phyloP scores from a whole-genome alignment of 805 yeast species.

The Metschnikowia peoriensis region DNA sequence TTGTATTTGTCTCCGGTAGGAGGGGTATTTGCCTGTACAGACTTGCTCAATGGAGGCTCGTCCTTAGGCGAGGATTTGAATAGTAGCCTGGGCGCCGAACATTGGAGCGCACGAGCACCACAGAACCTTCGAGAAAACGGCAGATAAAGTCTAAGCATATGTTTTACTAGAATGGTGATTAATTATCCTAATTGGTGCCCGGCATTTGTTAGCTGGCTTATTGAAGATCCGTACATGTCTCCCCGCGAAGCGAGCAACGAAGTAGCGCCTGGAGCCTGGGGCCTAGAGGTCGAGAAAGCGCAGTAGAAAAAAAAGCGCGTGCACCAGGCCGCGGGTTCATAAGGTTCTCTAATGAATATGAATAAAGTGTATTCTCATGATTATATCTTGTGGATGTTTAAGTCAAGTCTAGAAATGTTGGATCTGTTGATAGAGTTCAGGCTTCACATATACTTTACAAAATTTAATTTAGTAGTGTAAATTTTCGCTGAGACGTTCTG shows the following conservation, averaged over 20 bases:
- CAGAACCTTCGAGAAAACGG: background rate
- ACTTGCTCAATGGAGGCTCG: conserved; percentile 5
- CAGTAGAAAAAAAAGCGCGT: no score
- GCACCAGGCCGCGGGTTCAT: no score
- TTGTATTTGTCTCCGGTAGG: conserved; percentile 1
- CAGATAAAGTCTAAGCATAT: conserved; percentile 2
- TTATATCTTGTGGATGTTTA: no score
- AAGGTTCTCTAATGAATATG: no score
- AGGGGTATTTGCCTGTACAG: conserved; percentile 1
- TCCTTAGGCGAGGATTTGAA: conserved; percentile 2
- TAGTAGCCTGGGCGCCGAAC: conserved; percentile 4
- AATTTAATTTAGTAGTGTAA: no score
- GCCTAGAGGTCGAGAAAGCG: no score
- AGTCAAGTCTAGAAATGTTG: no score
- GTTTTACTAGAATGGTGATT: background rate
- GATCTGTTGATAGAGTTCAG: no score
- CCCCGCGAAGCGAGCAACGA: background rate
- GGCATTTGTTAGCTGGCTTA: background rate
- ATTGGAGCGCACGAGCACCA: background rate
- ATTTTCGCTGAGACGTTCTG: no score
- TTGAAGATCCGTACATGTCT: conserved; percentile 4
- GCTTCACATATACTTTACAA: no score
- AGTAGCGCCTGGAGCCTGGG: background rate
- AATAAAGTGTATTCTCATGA: no score
- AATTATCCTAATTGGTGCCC: no score